A percentile compares a stretch with the other conserved stretches of the same genome.
Conservation (phyloP, 2,329 filamentous ascomycete genomes). For the Stagonosporopsis vannaccii region DNA sequence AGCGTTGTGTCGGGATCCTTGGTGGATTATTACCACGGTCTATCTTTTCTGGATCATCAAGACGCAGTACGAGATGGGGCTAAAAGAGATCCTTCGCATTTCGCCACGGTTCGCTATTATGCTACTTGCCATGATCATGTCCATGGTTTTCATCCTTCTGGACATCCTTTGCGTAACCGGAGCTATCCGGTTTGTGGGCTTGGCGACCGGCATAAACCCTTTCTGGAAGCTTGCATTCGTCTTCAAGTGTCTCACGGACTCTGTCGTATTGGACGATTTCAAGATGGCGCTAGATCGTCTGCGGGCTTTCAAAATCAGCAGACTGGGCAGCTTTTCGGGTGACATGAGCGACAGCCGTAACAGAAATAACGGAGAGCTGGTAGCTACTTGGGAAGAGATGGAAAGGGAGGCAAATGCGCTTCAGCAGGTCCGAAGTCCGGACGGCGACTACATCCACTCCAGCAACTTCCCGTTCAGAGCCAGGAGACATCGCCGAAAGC, state of each 20-base stretch:
- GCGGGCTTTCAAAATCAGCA: conserved; percentile 54
- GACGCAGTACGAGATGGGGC: conserved; percentile 65
- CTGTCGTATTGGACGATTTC: conserved; percentile 72
- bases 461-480: conserved; percentile 40
- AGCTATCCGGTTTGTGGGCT: conserved; percentile 49
- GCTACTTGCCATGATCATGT: conserved; percentile 66
- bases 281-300: conserved; percentile 63
- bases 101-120: conserved; percentile 71
- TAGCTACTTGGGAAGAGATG: conserved; percentile 46
- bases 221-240: conserved; percentile 71
- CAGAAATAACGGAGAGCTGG: conserved; percentile 38
- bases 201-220: conserved; percentile 66
- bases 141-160: conserved; percentile 66
- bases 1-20: conserved; percentile 69
- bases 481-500: conserved; percentile 26
- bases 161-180: conserved; percentile 67
- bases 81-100: conserved; percentile 64
- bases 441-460: conserved; percentile 40
- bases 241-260: conserved; percentile 73
- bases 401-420: conserved; percentile 40
- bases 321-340: conserved; percentile 47
- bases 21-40: conserved; percentile 70
- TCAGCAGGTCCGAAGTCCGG: conserved; percentile 36
- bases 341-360: conserved; percentile 46
- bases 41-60: conserved; percentile 70